Evolutionary conservation across 2,329 filamentous ascomycete genomes (phyloP), one percentile per base, ranked within the genome.

Genomic region (Blumeriella jaapii): DNA sequence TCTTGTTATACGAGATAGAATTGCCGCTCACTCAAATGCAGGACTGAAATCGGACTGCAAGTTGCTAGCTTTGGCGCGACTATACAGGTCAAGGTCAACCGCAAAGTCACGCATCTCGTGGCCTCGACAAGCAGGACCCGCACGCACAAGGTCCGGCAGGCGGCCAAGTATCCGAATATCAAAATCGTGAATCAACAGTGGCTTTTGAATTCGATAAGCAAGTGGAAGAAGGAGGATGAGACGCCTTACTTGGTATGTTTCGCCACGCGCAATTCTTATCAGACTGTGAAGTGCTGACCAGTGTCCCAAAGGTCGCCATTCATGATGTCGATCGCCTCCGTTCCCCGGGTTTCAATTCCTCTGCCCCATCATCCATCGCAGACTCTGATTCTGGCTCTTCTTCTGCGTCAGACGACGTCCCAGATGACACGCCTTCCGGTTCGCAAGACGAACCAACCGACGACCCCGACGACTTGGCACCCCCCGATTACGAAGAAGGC

Each of bases 121-220:
- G 77, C 82, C 6, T 78, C 74, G 33, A 74, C 73, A 12, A 67
- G 72, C 11, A 68, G 80, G 15, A 81, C 81, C 19, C 77, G 87
- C 14, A 96, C 91, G 0, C 80, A 84, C 34, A 98, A 98, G 60
- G 85, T 96, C 27, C 79, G 83, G 30, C 80, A 87, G 57, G 91
- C 91, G 0, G 78, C 82, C 10, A 75, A 78, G 44, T 81, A 85
- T 36, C 67, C 80, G 0, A 74, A 75, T 33, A 82, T 96, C 58
- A 87, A 86, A 56, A 93, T 98, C 39, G 91, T 98, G 30, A 86
- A 80, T 48, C 82, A 86, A 34, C 76, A 84, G 50, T 98, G 91
- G 91, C 74, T 98, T 18, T 69, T 78, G 19, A 81, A 87, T 47
- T 93, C 79, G 36, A 74, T 96, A 44, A 80, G 76, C 16, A 79